These are phyloP conservation scores for Babesia bovis DNA, from an alignment of 169 alveolate genomes.

Conservation along the genomic window DNA sequence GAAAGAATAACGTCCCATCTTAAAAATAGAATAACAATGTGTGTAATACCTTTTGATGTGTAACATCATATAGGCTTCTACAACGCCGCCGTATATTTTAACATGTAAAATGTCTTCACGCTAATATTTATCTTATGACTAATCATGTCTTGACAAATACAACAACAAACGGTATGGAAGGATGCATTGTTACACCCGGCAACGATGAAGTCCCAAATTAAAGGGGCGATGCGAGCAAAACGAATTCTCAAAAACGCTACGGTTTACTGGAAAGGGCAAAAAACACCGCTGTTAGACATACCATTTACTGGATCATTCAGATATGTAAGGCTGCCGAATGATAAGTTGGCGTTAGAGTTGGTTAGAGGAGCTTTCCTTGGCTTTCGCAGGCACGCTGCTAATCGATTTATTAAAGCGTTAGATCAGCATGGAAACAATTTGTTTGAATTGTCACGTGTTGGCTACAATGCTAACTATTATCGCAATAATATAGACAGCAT, in stretches of 20 bases:
- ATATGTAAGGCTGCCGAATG: conserved; percentile 20
- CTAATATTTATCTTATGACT: neutral
- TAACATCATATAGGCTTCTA: neutral
- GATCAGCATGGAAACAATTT: conserved; percentile 15
- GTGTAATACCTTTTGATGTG: neutral
- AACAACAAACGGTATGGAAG: neutral
- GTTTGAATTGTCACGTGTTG: conserved; percentile 14
- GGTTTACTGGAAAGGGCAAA: neutral
- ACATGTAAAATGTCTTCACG: neutral
- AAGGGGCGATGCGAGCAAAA: conserved; percentile 13
- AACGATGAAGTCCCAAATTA: conserved; percentile 9
- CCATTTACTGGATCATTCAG: conserved; percentile 29
- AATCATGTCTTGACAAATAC: neutral
- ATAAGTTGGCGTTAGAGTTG: conserved; percentile 4
- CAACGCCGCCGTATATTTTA: neutral
- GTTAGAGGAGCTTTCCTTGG: conserved; percentile 45
- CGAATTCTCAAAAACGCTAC: neutral
- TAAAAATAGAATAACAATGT: neutral
- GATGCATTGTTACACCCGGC: neutral
- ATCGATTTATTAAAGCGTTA: conserved; percentile 21
- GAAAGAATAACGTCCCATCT: neutral
- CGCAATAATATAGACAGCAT: neutral
- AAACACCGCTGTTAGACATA: neutral
- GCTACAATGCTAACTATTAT: neutral
- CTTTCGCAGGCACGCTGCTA: conserved; percentile 27